A percentile compares a stretch with the other conserved stretches of the same genome.
These are phyloP conservation scores for Inonotus hispidus DNA, from an alignment of 1,284 basidiomycete genomes.

Conservation along the genomic window DNA sequence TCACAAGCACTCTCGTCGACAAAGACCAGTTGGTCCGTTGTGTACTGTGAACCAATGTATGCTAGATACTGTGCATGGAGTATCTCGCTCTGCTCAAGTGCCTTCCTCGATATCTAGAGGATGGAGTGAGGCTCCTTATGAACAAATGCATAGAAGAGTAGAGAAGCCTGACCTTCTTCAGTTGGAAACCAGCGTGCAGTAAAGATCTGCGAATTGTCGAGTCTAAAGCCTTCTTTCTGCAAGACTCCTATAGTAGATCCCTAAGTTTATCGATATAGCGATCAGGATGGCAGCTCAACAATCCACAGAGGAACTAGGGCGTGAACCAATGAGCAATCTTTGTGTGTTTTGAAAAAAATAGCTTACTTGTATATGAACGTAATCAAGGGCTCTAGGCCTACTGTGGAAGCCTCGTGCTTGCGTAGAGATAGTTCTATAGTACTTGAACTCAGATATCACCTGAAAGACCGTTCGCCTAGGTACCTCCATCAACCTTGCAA, in stretches of 20 bases:
- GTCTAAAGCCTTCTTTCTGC: conserved; percentile 17
- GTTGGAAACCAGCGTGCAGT: conserved; percentile 18
- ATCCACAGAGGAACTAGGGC: neutral
- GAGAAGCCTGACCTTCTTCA: conserved; percentile 24
- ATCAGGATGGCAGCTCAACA: neutral
- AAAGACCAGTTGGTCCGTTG: conserved; percentile 30
- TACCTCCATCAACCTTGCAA: neutral
- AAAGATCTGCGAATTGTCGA: conserved; percentile 24
- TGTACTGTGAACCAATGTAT: conserved; percentile 24
- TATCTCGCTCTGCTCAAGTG: conserved; percentile 24
- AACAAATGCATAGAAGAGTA: neutral
- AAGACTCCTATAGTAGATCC: conserved; percentile 10
- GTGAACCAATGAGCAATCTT: neutral
- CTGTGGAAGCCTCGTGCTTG: neutral
- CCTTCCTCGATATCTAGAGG: conserved; percentile 24
- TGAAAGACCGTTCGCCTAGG: neutral
- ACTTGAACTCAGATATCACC: neutral
- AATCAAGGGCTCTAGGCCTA: neutral
- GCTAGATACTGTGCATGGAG: conserved; percentile 21
- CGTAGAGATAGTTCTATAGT: neutral
- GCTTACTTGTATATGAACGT: neutral
- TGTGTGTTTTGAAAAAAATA: neutral
- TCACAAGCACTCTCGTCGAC: conserved; percentile 31
- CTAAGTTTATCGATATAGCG: conserved; percentile 18
- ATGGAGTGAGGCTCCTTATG: neutral